Conservation (phyloP, 441 rosid genomes). For the Arabidopsis hybrid region DNA sequence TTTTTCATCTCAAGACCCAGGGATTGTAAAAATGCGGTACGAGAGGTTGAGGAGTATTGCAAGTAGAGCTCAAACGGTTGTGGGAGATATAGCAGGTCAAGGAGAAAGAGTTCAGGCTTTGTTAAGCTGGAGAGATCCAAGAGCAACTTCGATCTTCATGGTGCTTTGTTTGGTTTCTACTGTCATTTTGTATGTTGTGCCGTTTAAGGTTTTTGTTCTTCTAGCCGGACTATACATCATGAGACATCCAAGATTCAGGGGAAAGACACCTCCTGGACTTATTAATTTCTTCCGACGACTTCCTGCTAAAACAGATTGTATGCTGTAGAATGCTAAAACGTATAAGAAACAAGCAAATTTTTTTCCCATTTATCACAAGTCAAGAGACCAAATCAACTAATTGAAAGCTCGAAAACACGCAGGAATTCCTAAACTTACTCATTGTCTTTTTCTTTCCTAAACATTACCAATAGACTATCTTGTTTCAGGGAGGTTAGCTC, state of each 20-base stretch:
- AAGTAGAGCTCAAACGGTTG: conserved; percentile 81
- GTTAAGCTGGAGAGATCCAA: conserved; percentile 92
- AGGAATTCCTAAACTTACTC: conserved; percentile 13
- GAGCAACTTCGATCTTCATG: conserved; percentile 79
- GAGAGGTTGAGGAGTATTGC: conserved; percentile 88
- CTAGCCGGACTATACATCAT: conserved; percentile 62
- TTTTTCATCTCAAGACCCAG: conserved; percentile 53
- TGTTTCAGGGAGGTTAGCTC: conserved; percentile 27
- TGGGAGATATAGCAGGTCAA: conserved; percentile 92
- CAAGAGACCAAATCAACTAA: conserved; percentile 29
- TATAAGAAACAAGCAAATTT: background rate
- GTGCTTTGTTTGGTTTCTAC: conserved; percentile 68
- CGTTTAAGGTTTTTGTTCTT: conserved; percentile 75
- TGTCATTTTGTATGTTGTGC: conserved; percentile 66
- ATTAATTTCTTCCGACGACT: conserved; percentile 84
- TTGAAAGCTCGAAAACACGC: conserved; percentile 19
- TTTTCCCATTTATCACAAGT: background rate
- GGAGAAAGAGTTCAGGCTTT: conserved; percentile 85
- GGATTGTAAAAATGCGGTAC: conserved; percentile 67
- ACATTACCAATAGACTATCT: conserved; percentile 19
- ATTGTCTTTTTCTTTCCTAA: conserved; percentile 34
- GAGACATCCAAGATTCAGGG: conserved; percentile 92
- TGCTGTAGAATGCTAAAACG: conserved; percentile 56
- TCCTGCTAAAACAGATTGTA: conserved; percentile 80
- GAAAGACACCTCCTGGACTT: conserved; percentile 65